Evolutionary conservation across 148 eudicot species (phyloP).

Genomic region (Camellia japonica): DNA sequence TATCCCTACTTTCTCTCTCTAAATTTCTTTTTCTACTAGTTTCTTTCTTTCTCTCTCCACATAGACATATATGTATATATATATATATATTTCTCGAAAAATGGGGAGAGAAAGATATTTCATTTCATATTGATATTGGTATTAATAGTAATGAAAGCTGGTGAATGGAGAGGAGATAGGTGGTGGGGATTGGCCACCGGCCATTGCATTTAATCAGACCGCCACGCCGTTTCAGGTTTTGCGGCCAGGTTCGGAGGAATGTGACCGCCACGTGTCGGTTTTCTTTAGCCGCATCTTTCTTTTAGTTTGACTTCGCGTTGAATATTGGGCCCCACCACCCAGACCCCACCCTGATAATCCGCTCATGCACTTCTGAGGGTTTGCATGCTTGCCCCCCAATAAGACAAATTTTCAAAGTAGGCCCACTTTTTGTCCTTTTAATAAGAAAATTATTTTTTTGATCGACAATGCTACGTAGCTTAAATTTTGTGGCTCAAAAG

Average conservation of each 20-base stretch:
- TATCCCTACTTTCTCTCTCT: conserved; percentile 6
- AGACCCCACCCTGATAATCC: conserved; percentile 5
- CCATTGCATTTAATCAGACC: conserved; percentile 13
- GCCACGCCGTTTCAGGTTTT: conserved; percentile 32
- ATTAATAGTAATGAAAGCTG: neutral
- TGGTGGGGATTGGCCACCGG: conserved; percentile 29
- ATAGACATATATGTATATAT: neutral
- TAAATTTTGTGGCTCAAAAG: no score
- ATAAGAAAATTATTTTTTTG: no score
- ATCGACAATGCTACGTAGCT: no score
- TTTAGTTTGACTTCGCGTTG: conserved; percentile 5
- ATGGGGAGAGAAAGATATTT: neutral
- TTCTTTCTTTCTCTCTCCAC: conserved; percentile 9
- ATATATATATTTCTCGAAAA: neutral
- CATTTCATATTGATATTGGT: no score
- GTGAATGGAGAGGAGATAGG: neutral
- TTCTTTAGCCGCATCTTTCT: neutral
- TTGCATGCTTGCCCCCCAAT: conserved; percentile 4
- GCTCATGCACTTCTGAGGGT: neutral
- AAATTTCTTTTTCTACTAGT: neutral
- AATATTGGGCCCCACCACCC: neutral
- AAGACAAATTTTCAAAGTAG: neutral
- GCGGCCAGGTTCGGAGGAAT: conserved; percentile 38
- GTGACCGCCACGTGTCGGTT: conserved; percentile 30
- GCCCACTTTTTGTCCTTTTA: neutral